phyloP scores from a whole-genome alignment of 2,329 filamentous ascomycete genomes.

The Capronia epimyces region DNA sequence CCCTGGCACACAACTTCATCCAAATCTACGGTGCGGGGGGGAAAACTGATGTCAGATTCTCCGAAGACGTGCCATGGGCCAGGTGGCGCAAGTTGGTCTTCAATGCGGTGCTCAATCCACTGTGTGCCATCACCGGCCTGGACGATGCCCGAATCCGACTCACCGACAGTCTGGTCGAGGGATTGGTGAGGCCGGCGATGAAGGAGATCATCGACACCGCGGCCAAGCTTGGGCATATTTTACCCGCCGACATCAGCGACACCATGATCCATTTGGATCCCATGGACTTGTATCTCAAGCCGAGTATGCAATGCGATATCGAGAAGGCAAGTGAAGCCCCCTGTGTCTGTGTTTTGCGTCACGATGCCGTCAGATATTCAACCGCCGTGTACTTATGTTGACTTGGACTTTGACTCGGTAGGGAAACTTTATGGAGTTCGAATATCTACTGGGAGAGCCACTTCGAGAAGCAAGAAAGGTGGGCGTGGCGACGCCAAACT shows the following conservation, averaged over 20 bases:
- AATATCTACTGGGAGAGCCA: conserved; percentile 54
- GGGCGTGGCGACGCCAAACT: conserved; percentile 38
- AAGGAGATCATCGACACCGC: conserved; percentile 39
- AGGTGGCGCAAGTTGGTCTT: conserved; percentile 43
- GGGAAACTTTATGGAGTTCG: conserved; percentile 53
- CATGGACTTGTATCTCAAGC: conserved; percentile 42
- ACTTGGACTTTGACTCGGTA: too few species aligned
- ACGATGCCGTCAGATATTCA: neutral
- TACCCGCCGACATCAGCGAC: conserved; percentile 44
- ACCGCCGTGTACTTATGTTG: neutral
- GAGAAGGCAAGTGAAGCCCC: conserved; percentile 37
- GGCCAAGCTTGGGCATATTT: conserved; percentile 38
- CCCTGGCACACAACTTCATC: conserved; percentile 43
- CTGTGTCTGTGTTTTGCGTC: too few species aligned
- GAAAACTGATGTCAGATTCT: conserved; percentile 40
- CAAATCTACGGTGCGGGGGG: conserved; percentile 44
- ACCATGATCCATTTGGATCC: conserved; percentile 47
- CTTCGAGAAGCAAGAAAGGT: conserved; percentile 45
- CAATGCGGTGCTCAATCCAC: conserved; percentile 48
- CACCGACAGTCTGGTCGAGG: conserved; percentile 42
- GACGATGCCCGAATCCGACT: conserved; percentile 49
- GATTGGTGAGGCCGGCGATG: conserved; percentile 51
- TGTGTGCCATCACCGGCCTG: conserved; percentile 47
- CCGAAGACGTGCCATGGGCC: conserved; percentile 29
- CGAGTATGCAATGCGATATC: conserved; percentile 52